phyloP scores from a whole-genome alignment of 1,284 basidiomycete genomes.

The Melampsora abietis-canadensis region DNA sequence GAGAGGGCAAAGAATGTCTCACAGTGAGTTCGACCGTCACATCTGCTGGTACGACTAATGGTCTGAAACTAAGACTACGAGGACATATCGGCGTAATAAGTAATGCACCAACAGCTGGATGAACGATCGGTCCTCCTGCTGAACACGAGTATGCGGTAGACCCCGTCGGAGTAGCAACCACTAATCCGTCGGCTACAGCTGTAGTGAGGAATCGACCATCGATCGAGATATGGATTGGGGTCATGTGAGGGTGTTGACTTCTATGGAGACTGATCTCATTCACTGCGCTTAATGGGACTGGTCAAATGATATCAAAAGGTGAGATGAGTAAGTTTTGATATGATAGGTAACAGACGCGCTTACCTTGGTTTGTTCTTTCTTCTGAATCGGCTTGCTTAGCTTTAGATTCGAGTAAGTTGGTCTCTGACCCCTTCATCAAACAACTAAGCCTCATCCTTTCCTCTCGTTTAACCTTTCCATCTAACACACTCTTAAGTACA shows the following conservation, averaged over 20 bases:
- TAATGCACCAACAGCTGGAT: constrained; percentile 83
- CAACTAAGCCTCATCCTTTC: constrained; percentile 37
- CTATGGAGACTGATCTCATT: constrained; percentile 92
- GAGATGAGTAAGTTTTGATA: constrained; percentile 25
- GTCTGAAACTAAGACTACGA: constrained; percentile 83
- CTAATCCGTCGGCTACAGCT: constrained; percentile 88
- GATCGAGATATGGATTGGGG: constrained; percentile 91
- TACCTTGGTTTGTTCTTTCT: too few relatives aligned
- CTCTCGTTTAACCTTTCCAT: constrained; percentile 30
- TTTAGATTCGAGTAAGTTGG: background rate
- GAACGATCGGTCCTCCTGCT: constrained; percentile 92
- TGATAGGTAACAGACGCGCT: constrained; percentile 45
- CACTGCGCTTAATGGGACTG: constrained; percentile 71
- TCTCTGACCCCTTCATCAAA: background rate
- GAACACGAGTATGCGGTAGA: constrained; percentile 96
- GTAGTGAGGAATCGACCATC: constrained; percentile 93
- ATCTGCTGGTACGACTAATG: constrained; percentile 79
- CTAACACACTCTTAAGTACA: constrained; percentile 46
- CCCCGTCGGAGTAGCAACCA: constrained; percentile 91
- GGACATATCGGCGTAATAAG: constrained; percentile 93
- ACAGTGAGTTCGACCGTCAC: constrained; percentile 78
- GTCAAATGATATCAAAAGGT: background rate
- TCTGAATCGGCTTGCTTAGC: background rate
- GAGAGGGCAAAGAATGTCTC: constrained; percentile 50
- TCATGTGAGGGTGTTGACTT: constrained; percentile 83